These are phyloP conservation scores for Fraxinus anomala DNA, from an alignment of 257 asterid species.

Conservation along the genomic window DNA sequence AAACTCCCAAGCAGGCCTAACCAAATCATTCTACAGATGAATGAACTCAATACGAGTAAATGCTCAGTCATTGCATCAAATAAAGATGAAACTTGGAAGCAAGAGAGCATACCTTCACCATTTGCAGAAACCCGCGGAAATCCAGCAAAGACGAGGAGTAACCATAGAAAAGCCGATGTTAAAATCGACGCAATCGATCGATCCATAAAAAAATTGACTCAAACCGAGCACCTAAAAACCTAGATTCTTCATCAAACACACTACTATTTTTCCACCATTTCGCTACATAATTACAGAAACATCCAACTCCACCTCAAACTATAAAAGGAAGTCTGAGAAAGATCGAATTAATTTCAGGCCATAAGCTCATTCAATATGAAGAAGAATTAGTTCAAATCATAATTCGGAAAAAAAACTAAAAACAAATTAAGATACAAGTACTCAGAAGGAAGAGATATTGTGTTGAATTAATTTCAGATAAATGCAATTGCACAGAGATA, in stretches of 20 bases:
- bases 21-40: no score
- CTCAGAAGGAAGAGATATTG: conserved; percentile 17
- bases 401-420: not conserved
- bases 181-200: not conserved
- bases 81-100: no score
- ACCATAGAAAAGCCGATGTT: not conserved
- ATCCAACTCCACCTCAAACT: no score
- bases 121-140: not conserved
- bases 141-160: not conserved
- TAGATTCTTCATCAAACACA: not conserved
- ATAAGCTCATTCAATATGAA: not conserved
- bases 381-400: conserved; percentile 19
- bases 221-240: not conserved
- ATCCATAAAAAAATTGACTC: not conserved
- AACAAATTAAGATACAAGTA: not conserved
- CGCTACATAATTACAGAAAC: no score
- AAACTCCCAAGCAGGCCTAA: no score
- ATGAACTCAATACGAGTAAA: no score
- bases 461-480: conserved; percentile 21
- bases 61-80: not conserved
- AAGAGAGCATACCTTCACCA: not conserved
- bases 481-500: no score
- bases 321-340: not conserved
- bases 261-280: not conserved
- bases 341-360: not conserved